Base-by-base conservation (phyloP, 2,329 filamentous ascomycete species). In the Conoideocrella luteorostrata region DNA sequence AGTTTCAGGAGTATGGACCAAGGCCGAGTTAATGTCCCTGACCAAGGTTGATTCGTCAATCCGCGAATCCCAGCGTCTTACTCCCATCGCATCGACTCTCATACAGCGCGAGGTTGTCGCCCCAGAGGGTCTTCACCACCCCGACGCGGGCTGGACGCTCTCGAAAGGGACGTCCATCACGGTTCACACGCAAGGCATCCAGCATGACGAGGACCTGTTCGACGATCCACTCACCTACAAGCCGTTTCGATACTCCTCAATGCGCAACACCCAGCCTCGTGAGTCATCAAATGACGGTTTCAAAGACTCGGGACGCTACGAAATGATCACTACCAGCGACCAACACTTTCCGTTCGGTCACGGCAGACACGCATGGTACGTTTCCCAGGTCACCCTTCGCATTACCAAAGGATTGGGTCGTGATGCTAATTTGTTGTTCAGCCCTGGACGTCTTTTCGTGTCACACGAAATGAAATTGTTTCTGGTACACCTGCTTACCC, bases 361-460 rank as follows among this genome's bases (percentile, higher is more conserved):
- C 47, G 78, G 78, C 7, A 63, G 71, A 48, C 75, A 80, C 54
- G 73, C 70, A 2, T 74, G 59, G 59, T 61, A 32, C 53, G 58
- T 5, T 39, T 32, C 41, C 17, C 11, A 4, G 12, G 3, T n/a
- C 9, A n/a, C 6, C 20, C 1, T 4, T 3, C 21, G n/a, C 3
- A 17, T 20, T 26, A 18, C 39, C 13, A 44, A 6, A n/a, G n/a
- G n/a, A n/a, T n/a, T n/a, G n/a, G n/a, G n/a, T n/a, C n/a, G n/a
- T 29, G 7, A 18, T 17, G 36, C 36, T 39, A 28, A 39, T 39
- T 10, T 17, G 17, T 15, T 17, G 3, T 20, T 18, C 4, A 62
- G 75, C 37, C 71, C 74, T 0, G 76, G 76, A 0, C 65, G 75
- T 0, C 79, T 79, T 61, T 78, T 78, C 46, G 74, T 75, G 0